phyloP scores from a whole-genome alignment of 2,329 filamentous ascomycete species.

The Aphanoascus verrucosus region DNA sequence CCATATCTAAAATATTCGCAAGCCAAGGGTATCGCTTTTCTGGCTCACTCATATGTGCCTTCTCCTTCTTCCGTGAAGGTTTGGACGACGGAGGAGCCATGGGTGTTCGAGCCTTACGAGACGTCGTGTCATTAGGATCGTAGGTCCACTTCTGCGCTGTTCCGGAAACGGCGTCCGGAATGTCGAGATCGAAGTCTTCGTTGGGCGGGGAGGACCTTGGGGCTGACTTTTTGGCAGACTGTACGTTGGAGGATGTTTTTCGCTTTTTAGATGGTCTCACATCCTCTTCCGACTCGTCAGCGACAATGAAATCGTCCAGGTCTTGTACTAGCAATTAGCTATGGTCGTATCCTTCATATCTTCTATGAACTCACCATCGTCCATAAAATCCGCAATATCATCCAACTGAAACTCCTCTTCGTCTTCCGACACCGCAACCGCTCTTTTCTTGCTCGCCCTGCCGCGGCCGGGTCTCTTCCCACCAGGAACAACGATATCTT shows the following conservation, averaged over 20 bases:
- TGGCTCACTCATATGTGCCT: conserved; percentile 70
- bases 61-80: conserved; percentile 41
- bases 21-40: conserved; percentile 86
- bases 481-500: conserved; percentile 54
- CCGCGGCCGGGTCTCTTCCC: conserved; percentile 36
- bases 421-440: conserved; percentile 55
- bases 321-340: conserved; percentile 40
- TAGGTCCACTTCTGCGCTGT: conserved; percentile 76
- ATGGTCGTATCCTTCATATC: conserved; percentile 10
- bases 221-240: conserved; percentile 25
- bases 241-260: conserved; percentile 49
- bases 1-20: conserved; percentile 72
- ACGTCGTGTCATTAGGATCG: conserved; percentile 49
- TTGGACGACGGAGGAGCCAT: conserved; percentile 15
- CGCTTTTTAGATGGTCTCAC: conserved; percentile 55
- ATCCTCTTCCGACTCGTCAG: conserved; percentile 78
- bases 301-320: conserved; percentile 77
- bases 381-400: conserved; percentile 39
- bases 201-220: conserved; percentile 37
- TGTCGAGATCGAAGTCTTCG: conserved; percentile 47
- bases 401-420: conserved; percentile 58
- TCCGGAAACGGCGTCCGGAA: conserved; percentile 47
- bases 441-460: conserved; percentile 46
- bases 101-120: conserved; percentile 39
- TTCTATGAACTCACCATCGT: conserved; percentile 39